Conservation (phyloP, 2,329 filamentous ascomycete species). For the Aspergillus ochraceus region DNA sequence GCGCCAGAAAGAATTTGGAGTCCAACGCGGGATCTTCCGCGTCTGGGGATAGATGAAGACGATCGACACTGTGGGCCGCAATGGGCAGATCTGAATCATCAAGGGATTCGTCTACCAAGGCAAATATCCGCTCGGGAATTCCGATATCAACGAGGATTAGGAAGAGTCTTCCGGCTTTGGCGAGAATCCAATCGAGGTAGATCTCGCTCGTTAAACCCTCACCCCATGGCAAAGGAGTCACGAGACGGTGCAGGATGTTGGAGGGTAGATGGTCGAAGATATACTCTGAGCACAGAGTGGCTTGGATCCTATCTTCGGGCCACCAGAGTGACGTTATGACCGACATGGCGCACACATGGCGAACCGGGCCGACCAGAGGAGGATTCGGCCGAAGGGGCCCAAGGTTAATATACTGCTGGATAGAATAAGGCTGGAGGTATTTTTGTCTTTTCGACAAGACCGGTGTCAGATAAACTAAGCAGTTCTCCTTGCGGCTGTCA, state of each 20-base stretch:
- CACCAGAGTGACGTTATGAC: constrained; percentile 42
- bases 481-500: not conserved
- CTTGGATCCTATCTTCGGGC: constrained; percentile 47
- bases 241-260: constrained; percentile 37
- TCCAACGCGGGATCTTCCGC: constrained; percentile 48
- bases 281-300: constrained; percentile 44
- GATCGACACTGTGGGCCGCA: constrained; percentile 54
- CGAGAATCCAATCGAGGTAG: constrained; percentile 65
- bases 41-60: constrained; percentile 54
- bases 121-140: constrained; percentile 64
- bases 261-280: constrained; percentile 37
- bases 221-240: constrained; percentile 42
- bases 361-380: constrained; percentile 7
- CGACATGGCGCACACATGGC: constrained; percentile 26
- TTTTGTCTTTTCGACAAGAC: not conserved
- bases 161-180: constrained; percentile 58
- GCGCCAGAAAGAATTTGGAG: constrained; percentile 58
- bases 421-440: not conserved
- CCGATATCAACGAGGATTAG: constrained; percentile 60
- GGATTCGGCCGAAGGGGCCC: not conserved
- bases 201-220: constrained; percentile 49
- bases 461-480: not conserved
- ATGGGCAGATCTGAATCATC: constrained; percentile 63
- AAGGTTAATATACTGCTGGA: constrained; percentile 10
- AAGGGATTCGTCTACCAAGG: constrained; percentile 60